phyloP scores from a whole-genome alignment of 768 basidiomycete genomes.

The Phaeotremella skinneri region DNA sequence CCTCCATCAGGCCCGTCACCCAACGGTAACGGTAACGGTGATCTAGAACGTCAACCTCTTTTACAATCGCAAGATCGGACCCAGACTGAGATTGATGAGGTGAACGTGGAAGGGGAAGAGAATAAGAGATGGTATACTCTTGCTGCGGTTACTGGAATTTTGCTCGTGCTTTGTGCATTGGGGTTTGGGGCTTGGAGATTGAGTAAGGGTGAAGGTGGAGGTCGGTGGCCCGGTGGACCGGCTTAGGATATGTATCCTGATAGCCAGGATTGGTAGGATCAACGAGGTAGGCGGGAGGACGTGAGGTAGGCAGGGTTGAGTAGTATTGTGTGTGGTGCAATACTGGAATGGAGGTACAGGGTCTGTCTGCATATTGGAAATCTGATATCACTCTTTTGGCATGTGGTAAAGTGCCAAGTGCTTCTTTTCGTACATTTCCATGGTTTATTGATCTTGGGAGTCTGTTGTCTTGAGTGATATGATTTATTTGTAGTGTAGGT shows the following conservation, averaged over 20 bases:
- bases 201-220: slow-evolving; percentile 34
- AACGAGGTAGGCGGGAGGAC: neutral
- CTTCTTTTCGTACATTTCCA: neutral
- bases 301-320: too few species aligned
- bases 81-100: slow-evolving; percentile 1
- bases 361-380: too few species aligned
- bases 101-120: too few species aligned
- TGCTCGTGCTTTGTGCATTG: slow-evolving; percentile 23
- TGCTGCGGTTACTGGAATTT: neutral
- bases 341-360: too few species aligned
- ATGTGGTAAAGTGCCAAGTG: too few species aligned
- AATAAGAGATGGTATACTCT: too few species aligned
- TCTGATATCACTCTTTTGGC: too few species aligned
- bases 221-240: slow-evolving; percentile 40
- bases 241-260: slow-evolving; percentile 7
- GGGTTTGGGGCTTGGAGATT: slow-evolving; percentile 37
- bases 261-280: neutral
- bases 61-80: slow-evolving; percentile 4
- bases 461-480: neutral
- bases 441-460: neutral
- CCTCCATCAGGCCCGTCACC: too few species aligned
- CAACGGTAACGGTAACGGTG: too few species aligned
- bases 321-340: too few species aligned
- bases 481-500: too few species aligned
- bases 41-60: slow-evolving; percentile 33